Evolutionary conservation across 192 early-diverging fungal species (phyloP).

Genomic region (Rhizophlyctis rosea): DNA sequence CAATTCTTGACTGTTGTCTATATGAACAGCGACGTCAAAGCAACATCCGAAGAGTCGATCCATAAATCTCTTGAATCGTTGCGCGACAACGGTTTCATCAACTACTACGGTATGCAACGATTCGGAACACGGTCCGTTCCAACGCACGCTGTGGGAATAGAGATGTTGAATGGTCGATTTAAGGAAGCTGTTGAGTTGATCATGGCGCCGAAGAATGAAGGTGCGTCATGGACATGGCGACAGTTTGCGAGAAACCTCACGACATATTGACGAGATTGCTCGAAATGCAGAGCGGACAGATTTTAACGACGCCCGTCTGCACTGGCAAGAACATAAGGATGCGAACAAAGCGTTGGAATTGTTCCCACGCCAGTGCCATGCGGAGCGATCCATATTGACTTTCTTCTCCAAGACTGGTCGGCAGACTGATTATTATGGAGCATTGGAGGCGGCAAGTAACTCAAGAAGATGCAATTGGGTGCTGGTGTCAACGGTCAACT

Average conservation of each 20-base stretch:
- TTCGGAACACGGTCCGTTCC: constrained; percentile 84
- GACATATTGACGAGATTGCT: background rate
- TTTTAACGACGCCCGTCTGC: constrained; percentile 57
- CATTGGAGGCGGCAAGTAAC: constrained; percentile 55
- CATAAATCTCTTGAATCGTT: constrained; percentile 63
- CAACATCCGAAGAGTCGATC: constrained; percentile 21
- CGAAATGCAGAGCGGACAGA: constrained; percentile 57
- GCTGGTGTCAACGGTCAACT: too few relatives aligned
- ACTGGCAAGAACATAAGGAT: constrained; percentile 66
- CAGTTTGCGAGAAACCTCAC: background rate
- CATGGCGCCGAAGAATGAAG: constrained; percentile 73
- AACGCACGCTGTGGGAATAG: constrained; percentile 78
- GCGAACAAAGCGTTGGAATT: constrained; percentile 53
- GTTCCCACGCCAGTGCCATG: constrained; percentile 65
- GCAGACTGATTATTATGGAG: constrained; percentile 51
- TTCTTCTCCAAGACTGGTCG: constrained; percentile 48
- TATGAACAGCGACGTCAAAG: constrained; percentile 25
- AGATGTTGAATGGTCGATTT: constrained; percentile 72
- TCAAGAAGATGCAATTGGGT: too few relatives aligned
- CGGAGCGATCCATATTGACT: constrained; percentile 71
- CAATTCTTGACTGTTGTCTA: background rate
- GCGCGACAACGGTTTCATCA: constrained; percentile 79
- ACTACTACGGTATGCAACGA: constrained; percentile 98
- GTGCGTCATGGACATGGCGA: constrained; percentile 27
- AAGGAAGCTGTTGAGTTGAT: constrained; percentile 72